Percentiles rank a stretch among this genome's conserved stretches.
These are phyloP conservation scores for Saccharomycopsis synnaedendra DNA, from an alignment of 805 yeast species.

Conservation along the genomic window DNA sequence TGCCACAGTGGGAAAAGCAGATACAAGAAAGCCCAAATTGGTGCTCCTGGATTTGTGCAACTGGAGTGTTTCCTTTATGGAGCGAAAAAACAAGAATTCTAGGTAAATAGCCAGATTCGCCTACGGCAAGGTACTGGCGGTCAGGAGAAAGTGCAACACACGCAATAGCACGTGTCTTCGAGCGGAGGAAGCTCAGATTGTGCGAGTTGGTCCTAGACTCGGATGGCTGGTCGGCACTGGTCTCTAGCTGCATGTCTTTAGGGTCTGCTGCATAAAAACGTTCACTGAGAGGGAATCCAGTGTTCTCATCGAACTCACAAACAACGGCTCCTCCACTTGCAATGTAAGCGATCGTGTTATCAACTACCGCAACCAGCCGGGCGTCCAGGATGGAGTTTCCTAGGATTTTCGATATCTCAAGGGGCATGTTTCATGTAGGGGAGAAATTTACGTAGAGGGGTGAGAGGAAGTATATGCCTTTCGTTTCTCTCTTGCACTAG, in stretches of 20 bases:
- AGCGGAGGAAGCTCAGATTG: not conserved
- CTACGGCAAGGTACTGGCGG: conserved; percentile 46
- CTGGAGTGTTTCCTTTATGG: conserved; percentile 40
- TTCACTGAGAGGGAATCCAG: too few species aligned
- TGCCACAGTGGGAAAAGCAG: conserved; percentile 48
- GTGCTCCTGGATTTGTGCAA: conserved; percentile 49
- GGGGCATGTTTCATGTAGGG: too few species aligned
- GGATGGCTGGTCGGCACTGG: too few species aligned
- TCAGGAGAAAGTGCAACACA: conserved; percentile 51
- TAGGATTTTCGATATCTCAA: not conserved
- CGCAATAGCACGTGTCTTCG: conserved; percentile 30
- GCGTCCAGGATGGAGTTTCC: not conserved
- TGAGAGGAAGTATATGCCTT: too few species aligned
- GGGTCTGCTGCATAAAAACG: too few species aligned
- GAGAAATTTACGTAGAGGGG: too few species aligned
- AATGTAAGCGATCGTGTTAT: not conserved
- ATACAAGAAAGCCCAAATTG: conserved; percentile 49
- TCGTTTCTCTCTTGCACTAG: too few species aligned
- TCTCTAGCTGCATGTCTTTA: too few species aligned
- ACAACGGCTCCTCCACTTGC: conserved; percentile 5
- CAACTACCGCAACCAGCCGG: not conserved
- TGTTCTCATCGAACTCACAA: not conserved
- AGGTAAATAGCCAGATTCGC: conserved; percentile 63
- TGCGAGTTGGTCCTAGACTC: too few species aligned
- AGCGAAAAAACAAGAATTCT: conserved; percentile 49